Evolutionary conservation across 306 rosid species (phyloP), one percentile per base, ranked within the genome.

Genomic region (Lathyrus tuberosus): DNA sequence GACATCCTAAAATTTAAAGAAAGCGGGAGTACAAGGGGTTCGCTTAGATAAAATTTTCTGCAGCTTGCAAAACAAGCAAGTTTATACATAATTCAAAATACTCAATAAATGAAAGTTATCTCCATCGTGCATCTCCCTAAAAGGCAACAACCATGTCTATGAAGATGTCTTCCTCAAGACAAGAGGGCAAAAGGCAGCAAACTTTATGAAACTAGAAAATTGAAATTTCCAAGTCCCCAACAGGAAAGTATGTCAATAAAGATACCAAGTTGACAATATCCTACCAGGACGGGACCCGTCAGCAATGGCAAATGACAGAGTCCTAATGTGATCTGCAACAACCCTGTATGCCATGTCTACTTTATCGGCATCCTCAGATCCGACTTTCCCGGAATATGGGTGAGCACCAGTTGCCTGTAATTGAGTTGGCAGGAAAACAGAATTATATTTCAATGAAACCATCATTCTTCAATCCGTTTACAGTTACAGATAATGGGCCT

Each of bases 241-340:
- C 46, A n/a, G 31, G 17, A 10, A 60, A 61, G 67, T 12, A 6
- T 12, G 20, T n/a, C 42, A 65, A 44, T 18, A n/a, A 58, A 67
- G 54, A 62, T 44, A 40, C 35, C 40, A 46, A 16, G 54, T 79
- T 58, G 8, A 35, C 59, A 40, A 44, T 26, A 77, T 51, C 65
- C 28, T 84, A 94, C 99, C 97, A 80, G 99, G 99, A 59, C 97
- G 86, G 81, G 97, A 94, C 37, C 95, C 97, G 83, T 94, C 99
- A 43, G 97, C 99, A 78, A 94, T 94, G 61, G 99, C 97, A 83
- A 91, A 81, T 70, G 99, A 94, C 72, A 94, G 92, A 75, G 84
- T 83, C 81, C 87, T 76, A 62, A 79, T 79, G 70, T 83, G 87
- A 80, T 83, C 87, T n/a, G 87, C 84, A 65, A 83, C 80, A 65